These are phyloP conservation scores for Tubosaeta sp. DNA, from an alignment of 768 basidiomycete species.

Conservation along the genomic window DNA sequence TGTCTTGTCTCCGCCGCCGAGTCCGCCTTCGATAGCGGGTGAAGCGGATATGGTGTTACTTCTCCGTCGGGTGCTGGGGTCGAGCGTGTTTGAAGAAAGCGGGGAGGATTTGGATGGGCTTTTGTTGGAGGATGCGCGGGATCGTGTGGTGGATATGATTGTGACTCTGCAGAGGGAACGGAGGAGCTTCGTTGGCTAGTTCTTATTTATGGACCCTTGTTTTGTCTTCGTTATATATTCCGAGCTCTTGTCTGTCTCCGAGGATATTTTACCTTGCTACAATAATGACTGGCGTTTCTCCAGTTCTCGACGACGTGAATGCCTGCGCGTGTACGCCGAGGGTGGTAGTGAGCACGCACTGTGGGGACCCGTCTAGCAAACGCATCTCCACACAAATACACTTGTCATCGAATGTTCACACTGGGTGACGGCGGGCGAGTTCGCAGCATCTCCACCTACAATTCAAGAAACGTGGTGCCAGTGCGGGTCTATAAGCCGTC, in stretches of 20 bases:
- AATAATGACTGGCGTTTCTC: slow-evolving; percentile 32
- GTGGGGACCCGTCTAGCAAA: slow-evolving; percentile 46
- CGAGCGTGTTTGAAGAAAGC: slow-evolving; percentile 40
- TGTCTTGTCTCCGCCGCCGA: slow-evolving; percentile 59
- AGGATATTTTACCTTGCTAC: not conserved
- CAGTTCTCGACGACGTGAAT: slow-evolving; percentile 35
- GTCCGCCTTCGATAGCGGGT: slow-evolving; percentile 35
- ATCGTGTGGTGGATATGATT: slow-evolving; percentile 72
- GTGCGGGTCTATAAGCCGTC: slow-evolving; percentile 48
- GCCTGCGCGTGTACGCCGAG: slow-evolving; percentile 30
- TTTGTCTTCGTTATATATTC: not conserved
- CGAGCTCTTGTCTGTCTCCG: too few relatives aligned
- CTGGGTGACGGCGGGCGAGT: not conserved
- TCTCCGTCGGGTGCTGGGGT: slow-evolving; percentile 55
- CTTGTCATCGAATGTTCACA: slow-evolving; percentile 47
- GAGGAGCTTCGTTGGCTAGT: slow-evolving; percentile 17
- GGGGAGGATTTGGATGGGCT: slow-evolving; percentile 23
- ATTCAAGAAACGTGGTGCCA: slow-evolving; percentile 80
- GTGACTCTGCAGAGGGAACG: slow-evolving; percentile 34
- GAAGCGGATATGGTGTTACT: slow-evolving; percentile 37
- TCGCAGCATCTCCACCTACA: too few relatives aligned
- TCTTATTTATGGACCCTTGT: not conserved
- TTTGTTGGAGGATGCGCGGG: slow-evolving; percentile 68
- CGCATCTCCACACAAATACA: slow-evolving; percentile 63
- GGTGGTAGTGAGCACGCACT: slow-evolving; percentile 35